A percentile compares a stretch with the other conserved stretches of the same genome.
phyloP scores from a whole-genome alignment of 192 early-diverging fungal genomes.

The Rhizophagus prolifer region DNA sequence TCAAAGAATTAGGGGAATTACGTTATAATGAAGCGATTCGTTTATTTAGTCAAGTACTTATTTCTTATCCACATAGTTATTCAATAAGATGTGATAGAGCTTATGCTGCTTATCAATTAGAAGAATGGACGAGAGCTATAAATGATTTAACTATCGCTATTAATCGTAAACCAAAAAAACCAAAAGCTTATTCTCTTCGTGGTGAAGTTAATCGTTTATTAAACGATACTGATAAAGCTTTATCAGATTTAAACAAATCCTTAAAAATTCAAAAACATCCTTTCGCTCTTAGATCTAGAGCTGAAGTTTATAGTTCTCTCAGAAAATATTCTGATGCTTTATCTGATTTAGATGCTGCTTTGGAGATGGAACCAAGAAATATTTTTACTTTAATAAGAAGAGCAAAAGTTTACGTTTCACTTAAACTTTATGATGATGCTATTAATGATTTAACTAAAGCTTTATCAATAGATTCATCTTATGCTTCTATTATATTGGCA shows the following conservation, averaged over 20 bases:
- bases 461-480: background rate
- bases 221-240: slow-evolving; percentile 8
- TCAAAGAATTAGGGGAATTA: background rate
- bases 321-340: slow-evolving; percentile 1
- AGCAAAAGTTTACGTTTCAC: slow-evolving; percentile 7
- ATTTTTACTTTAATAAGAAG: background rate
- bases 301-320: background rate
- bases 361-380: slow-evolving; percentile 20
- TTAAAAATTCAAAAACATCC: background rate
- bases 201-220: slow-evolving; percentile 7
- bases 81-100: slow-evolving; percentile 25
- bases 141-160: slow-evolving; percentile 21
- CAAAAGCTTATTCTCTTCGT: background rate
- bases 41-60: slow-evolving; percentile 5
- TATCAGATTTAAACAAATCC: slow-evolving; percentile 7
- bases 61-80: slow-evolving; percentile 20
- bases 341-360: slow-evolving; percentile 11
- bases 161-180: slow-evolving; percentile 9
- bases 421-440: slow-evolving; percentile 1
- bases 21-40: slow-evolving; percentile 9
- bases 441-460: slow-evolving; percentile 10
- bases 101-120: background rate
- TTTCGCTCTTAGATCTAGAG: slow-evolving; percentile 6
- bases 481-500: background rate
- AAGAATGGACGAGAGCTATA: background rate